Conservation (phyloP, 2,329 filamentous ascomycete species). For the Westerdykella ornata region DNA sequence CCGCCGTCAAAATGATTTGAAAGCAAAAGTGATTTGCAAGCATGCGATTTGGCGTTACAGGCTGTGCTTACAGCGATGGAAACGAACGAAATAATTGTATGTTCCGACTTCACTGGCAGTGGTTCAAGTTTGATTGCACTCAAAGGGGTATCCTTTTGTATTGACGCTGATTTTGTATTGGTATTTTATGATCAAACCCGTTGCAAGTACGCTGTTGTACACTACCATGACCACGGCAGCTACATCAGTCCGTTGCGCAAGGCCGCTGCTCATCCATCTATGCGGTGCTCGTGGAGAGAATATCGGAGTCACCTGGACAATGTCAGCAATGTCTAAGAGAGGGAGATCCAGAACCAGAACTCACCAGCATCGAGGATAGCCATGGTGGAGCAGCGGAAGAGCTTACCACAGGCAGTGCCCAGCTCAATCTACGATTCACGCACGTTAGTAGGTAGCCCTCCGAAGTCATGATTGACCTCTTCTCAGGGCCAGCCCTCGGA, state of each 20-base stretch:
- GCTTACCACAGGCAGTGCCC: constrained; percentile 96
- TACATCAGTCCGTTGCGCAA: too few species aligned
- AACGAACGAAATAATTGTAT: constrained; percentile 4
- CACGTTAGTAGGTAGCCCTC: constrained; percentile 68
- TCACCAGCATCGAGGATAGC: constrained; percentile 84
- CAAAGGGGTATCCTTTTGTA: neutral
- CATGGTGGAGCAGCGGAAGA: constrained; percentile 98
- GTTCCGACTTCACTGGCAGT: too few species aligned
- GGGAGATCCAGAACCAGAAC: constrained; percentile 6
- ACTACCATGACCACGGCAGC: constrained; percentile 1
- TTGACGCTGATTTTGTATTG: constrained; percentile 1
- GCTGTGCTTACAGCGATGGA: constrained; percentile 3
- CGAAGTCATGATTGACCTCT: constrained; percentile 81
- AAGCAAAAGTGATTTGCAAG: neutral
- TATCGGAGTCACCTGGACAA: constrained; percentile 67
- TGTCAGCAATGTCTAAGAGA: constrained; percentile 9
- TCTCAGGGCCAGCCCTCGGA: constrained; percentile 67
- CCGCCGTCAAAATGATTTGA: neutral
- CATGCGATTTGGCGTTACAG: neutral
- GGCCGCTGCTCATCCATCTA: constrained; percentile 22
- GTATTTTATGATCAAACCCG: constrained; percentile 1
- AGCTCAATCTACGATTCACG: constrained; percentile 74
- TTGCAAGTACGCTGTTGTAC: neutral
- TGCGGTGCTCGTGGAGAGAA: constrained; percentile 65
- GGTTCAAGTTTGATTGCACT: neutral